Evolutionary conservation across 78 protist species (phyloP), one percentile per base, ranked within the genome.

Genomic region (Chrysochromulina tobinii): DNA sequence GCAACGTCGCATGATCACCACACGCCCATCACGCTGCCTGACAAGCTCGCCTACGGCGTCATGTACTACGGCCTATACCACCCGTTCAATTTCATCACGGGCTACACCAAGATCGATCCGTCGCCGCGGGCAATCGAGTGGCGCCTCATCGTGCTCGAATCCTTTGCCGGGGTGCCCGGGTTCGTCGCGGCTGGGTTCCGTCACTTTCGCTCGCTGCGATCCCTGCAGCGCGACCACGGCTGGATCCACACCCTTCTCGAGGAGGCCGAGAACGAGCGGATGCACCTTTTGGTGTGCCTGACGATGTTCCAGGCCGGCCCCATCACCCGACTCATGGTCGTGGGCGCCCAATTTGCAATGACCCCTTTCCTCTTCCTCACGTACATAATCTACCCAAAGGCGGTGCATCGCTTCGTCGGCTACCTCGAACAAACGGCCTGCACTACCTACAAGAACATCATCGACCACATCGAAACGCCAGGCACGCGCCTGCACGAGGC

Each of bases 191-290:
- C 93, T 0, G 96, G 96, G 69, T 8, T 96, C 8, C 77, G 97
- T 27, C 99, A 98, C 91, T 67, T 97, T 9, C 92, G 94, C 51
- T 90, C 97, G 23, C 94, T 98, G 18, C 91, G 98, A 6, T 20
- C 27, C 54, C 91, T 96, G 97, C 61, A 94, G 64, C 91, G 89
- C 51, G 98, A 98, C 91, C 61, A 93, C 85, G 95, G 95, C 66
- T 59, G 64, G 72, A 94, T 94, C 83, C 91, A 89, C 92, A 92
- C 94, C 2, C 92, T 94, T 15, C 89, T 92, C 1, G 94, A 87
- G 67, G 95, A 93, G 59, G 95, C 95, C 6, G 95, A 93, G 81
- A 98, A 98, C 91, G 99, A 98, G 86, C 90, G 98, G 83, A 96
- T 96, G 97, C 99, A 98, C 91, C 58, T 98, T 64, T 67, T 98